Evolutionary conservation across 176 grass and related monocot species (phyloP).

Genomic region (Eleusine indica): DNA sequence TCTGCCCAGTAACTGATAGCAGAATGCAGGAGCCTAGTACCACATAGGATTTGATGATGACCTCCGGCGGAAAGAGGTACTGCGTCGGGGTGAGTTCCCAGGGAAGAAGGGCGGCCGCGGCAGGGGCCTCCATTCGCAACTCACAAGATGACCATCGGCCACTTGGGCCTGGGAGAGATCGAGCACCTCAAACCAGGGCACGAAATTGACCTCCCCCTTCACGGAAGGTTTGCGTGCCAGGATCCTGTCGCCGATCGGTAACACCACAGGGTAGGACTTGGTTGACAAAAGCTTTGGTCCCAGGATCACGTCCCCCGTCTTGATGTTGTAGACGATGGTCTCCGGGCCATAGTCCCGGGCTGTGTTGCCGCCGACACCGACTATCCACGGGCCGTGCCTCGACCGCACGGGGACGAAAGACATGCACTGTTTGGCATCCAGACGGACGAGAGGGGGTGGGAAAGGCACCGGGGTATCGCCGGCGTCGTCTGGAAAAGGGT

Average conservation of each 20-base stretch:
- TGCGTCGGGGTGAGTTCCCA: not conserved
- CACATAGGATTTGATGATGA: not conserved
- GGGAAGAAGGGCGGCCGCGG: conserved; percentile 7
- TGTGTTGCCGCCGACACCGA: conserved; percentile 1
- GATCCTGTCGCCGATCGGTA: not conserved
- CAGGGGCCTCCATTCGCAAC: not conserved
- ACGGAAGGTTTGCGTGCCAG: not conserved
- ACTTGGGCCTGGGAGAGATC: not conserved
- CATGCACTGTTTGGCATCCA: not conserved
- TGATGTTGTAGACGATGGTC: conserved; percentile 24
- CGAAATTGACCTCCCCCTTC: not conserved
- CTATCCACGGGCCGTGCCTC: conserved; percentile 1
- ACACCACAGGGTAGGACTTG: not conserved
- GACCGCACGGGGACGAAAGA: not conserved
- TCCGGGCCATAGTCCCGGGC: not conserved
- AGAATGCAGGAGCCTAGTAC: not conserved
- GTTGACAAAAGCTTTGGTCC: not conserved
- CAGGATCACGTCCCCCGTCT: not conserved
- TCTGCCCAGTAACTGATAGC: not conserved
- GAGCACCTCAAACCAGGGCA: not conserved
- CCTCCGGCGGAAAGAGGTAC: not conserved
- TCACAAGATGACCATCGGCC: not conserved
- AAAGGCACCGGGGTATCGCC: not conserved
- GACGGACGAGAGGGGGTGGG: not conserved
- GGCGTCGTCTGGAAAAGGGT: not conserved